These are phyloP conservation scores for Stagonosporopsis cucurbitacearum DNA, from an alignment of 2,329 filamentous ascomycete genomes.

Conservation along the genomic window DNA sequence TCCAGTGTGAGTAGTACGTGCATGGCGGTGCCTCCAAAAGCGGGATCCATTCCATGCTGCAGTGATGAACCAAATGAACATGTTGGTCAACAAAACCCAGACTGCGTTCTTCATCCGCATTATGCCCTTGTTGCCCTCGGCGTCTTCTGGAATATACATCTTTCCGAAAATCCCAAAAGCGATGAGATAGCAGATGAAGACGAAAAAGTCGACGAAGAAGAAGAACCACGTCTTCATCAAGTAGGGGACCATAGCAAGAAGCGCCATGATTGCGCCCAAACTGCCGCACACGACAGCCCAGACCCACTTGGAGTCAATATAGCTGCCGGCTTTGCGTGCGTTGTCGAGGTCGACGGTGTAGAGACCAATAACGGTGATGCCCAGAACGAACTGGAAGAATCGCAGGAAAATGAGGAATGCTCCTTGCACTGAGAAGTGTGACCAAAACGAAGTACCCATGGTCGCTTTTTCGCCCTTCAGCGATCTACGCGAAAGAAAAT, in stretches of 20 bases:
- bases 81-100: conserved; percentile 79
- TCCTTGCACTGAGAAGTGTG: conserved; percentile 26
- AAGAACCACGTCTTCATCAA: conserved; percentile 54
- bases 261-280: conserved; percentile 27
- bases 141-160: conserved; percentile 75
- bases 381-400: conserved; percentile 77
- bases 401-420: conserved; percentile 67
- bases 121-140: conserved; percentile 68
- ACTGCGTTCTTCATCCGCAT: conserved; percentile 84
- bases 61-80: conserved; percentile 76
- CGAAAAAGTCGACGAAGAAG: conserved; percentile 72
- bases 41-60: conserved; percentile 62
- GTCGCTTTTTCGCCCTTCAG: conserved; percentile 42
- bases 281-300: conserved; percentile 63
- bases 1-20: conserved; percentile 34
- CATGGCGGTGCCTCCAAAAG: conserved; percentile 57
- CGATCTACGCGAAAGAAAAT: conserved; percentile 38
- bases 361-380: conserved; percentile 76
- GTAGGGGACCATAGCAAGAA: conserved; percentile 71
- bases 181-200: conserved; percentile 78
- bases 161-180: conserved; percentile 85
- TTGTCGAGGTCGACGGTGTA: conserved; percentile 56
- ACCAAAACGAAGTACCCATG: conserved; percentile 27
- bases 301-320: conserved; percentile 48
- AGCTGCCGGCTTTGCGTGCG: conserved; percentile 53